phyloP scores from a whole-genome alignment of 106 monocot species.

The Platanthera zijinensis region DNA sequence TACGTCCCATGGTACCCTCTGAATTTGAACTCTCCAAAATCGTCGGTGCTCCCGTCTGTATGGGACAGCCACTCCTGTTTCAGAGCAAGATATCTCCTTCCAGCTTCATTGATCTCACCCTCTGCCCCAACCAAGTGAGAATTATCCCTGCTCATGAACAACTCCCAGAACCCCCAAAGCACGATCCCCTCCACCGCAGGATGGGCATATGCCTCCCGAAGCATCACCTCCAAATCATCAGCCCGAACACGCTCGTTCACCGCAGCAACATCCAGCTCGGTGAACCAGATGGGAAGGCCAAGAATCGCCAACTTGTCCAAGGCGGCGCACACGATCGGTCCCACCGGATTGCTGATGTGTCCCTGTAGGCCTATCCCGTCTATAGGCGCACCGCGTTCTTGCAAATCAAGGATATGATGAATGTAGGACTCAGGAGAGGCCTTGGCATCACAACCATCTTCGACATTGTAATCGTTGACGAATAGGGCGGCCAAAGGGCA shows the following conservation, averaged over 20 bases:
- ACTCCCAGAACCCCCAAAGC: conserved; percentile 89
- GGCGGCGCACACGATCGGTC: conserved; percentile 56
- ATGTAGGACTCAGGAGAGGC: conserved; percentile 75
- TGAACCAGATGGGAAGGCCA: conserved; percentile 89
- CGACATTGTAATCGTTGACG: conserved; percentile 92
- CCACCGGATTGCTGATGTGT: conserved; percentile 71
- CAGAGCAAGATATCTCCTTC: conserved; percentile 61
- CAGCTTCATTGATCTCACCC: conserved; percentile 74
- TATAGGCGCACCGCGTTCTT: conserved; percentile 64
- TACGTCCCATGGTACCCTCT: conserved; percentile 75
- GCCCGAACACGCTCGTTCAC: conserved; percentile 77
- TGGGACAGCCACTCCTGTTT: conserved; percentile 67
- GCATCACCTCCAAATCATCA: conserved; percentile 82
- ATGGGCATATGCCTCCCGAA: conserved; percentile 80
- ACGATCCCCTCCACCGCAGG: conserved; percentile 75
- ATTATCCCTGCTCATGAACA: conserved; percentile 61
- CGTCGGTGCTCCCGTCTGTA: conserved; percentile 36
- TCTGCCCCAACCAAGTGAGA: conserved; percentile 78
- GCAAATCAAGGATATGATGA: conserved; percentile 67
- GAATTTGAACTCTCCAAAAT: conserved; percentile 46
- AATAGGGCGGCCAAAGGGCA: conserved; percentile 74
- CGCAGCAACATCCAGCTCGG: conserved; percentile 74
- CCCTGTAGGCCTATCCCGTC: conserved; percentile 85
- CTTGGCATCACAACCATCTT: conserved; percentile 70
- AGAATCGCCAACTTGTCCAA: conserved; percentile 67